phyloP scores from a whole-genome alignment of 2,329 filamentous ascomycete genomes.

The Trichoderma sp. region DNA sequence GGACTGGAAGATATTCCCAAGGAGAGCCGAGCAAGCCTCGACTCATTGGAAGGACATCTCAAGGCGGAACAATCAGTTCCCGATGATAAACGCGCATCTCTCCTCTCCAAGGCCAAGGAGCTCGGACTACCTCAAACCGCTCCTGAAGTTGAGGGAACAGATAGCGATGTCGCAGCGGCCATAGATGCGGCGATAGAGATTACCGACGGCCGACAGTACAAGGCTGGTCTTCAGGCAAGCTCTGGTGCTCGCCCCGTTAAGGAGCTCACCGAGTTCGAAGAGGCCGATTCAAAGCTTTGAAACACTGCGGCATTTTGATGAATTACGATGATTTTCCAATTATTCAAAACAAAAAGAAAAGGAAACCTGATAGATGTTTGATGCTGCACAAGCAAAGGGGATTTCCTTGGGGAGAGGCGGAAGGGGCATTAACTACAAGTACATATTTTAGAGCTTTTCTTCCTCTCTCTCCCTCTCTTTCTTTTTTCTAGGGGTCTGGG shows the following conservation, averaged over 20 bases:
- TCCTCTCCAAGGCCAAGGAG: constrained; percentile 49
- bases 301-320: neutral
- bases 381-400: constrained; percentile 20
- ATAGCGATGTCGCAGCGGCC: constrained; percentile 46
- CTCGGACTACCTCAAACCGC: constrained; percentile 43
- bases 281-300: constrained; percentile 77
- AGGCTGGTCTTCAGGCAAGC: constrained; percentile 72
- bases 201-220: constrained; percentile 77
- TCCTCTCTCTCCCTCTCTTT: neutral
- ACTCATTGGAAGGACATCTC: constrained; percentile 53
- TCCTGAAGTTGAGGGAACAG: constrained; percentile 35
- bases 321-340: constrained; percentile 12
- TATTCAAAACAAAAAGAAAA: neutral
- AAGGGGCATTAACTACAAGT: neutral
- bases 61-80: constrained; percentile 49
- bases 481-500: neutral
- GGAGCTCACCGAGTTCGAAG: constrained; percentile 82
- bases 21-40: constrained; percentile 51
- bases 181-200: constrained; percentile 57
- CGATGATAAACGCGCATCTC: constrained; percentile 50
- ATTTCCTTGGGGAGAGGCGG: neutral
- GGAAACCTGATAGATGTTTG: constrained; percentile 18
- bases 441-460: constrained; percentile 7
- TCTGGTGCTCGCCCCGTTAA: constrained; percentile 71
- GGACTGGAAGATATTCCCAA: constrained; percentile 38